Evolutionary conservation across 805 yeast species (phyloP), one percentile per base, ranked within the genome.

Genomic region (Candida wancherniae): DNA sequence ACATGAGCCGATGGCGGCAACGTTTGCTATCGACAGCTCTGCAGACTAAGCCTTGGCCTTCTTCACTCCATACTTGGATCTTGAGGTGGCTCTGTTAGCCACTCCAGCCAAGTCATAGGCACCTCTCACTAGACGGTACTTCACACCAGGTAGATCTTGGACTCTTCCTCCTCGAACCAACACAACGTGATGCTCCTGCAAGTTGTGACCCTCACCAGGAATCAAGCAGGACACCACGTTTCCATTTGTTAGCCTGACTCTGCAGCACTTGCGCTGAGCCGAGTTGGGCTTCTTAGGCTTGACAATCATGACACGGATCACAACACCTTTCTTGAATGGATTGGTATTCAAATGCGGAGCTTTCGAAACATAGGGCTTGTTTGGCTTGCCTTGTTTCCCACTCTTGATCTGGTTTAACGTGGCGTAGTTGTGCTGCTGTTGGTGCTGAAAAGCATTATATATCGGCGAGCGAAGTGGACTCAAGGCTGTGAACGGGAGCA

Each of bases 261-360:
- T 82, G 42, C 94, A 87, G 27, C 94, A 95, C 59, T 92, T 92
- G 64, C 99, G 76, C 63, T 88, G 90, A 12, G 99, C 97, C 25
- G 97, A 90, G 67, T 92, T 92, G 20, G 99, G 99, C 58, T 92
- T 92, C 69, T 92, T 92, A 26, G 99, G 99, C 60, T 92, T 92
- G 45, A 88, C 70, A 33, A 88, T 85, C 92, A 90, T 84, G 18
- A 92, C 95, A 56, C 95, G 75, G 29, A 88, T 66, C 8, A 92
- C 94, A 4, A 92, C 97, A 22, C 97, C 99, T 47, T 88, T 87
- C 47, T 79, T 78, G 49, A 87, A 82, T 1, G 98, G 98, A 44
- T 80, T 75, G n/a, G 58, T 57, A 4, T 80, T 80, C 37, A 92
- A 73, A 60, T 86, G 94, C 5, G 97, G 97, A 0, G 96, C 73